A percentile compares a stretch with the other conserved stretches of the same genome.
These are phyloP conservation scores for Fraxinus angustifolia DNA, from an alignment of 305 asterid species.

Conservation along the genomic window DNA sequence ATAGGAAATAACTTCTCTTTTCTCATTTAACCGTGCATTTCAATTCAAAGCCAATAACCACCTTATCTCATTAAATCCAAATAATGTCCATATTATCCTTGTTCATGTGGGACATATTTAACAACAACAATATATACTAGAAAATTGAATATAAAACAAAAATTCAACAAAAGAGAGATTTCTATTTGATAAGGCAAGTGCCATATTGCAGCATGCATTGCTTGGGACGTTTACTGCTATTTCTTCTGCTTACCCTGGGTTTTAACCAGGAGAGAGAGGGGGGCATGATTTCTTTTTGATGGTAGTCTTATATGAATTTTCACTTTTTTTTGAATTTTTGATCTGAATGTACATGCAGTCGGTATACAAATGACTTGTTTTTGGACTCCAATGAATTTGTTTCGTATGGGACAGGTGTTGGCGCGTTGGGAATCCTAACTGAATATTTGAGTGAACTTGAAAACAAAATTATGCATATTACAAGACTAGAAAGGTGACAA, in stretches of 20 bases:
- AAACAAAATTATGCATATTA: not conserved
- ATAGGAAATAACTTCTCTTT: too few relatives aligned
- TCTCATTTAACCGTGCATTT: too few relatives aligned
- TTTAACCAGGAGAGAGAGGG: not conserved
- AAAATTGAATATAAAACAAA: too few relatives aligned
- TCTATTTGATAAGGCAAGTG: not conserved
- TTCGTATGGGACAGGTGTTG: not conserved
- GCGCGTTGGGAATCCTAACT: not conserved
- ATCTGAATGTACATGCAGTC: not conserved
- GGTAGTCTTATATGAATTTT: not conserved
- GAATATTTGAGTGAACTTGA: not conserved
- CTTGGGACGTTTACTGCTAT: not conserved
- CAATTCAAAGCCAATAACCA: too few relatives aligned
- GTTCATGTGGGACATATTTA: too few relatives aligned
- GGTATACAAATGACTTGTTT: not conserved
- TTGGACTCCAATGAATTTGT: not conserved
- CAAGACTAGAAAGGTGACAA: not conserved
- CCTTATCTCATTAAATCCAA: too few relatives aligned
- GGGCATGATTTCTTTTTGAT: not conserved
- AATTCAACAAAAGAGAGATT: too few relatives aligned
- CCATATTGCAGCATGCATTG: not conserved
- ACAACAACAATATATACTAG: too few relatives aligned
- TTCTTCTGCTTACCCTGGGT: not conserved
- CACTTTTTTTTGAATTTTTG: not conserved
- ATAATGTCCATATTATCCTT: too few relatives aligned